Conservation (phyloP, 805 yeast genomes). For the Ogataea allantospora region DNA sequence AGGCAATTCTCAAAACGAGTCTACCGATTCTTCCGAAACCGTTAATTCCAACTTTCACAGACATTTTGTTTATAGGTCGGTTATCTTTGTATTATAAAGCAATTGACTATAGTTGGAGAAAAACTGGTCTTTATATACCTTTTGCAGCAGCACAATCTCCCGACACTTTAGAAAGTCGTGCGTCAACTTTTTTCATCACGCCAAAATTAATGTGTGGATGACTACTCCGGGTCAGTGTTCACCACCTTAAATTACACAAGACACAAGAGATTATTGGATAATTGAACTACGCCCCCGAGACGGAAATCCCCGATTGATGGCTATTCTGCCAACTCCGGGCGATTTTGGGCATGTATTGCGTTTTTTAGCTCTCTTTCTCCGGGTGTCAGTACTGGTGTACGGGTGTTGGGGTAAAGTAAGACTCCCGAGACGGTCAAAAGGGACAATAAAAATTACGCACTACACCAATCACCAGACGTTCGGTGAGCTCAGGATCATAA, state of each 20-base stretch:
- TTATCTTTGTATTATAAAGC: slow-evolving; percentile 7
- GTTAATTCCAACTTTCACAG: slow-evolving; percentile 81
- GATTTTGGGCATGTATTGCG: background rate
- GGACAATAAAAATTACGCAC: background rate
- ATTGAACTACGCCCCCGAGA: no score
- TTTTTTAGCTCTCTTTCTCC: background rate
- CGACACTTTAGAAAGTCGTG: slow-evolving; percentile 12
- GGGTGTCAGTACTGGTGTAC: slow-evolving; percentile 5
- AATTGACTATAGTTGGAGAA: slow-evolving; percentile 4
- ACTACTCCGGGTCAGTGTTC: slow-evolving; percentile 22
- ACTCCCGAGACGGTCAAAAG: slow-evolving; percentile 8
- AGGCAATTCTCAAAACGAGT: slow-evolving; percentile 81
- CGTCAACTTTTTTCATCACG: slow-evolving; percentile 13
- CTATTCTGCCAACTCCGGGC: slow-evolving; percentile 1
- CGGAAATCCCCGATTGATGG: background rate
- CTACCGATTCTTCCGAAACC: slow-evolving; percentile 96
- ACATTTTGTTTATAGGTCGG: slow-evolving; percentile 36
- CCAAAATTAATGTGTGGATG: slow-evolving; percentile 15
- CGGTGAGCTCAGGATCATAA: no score
- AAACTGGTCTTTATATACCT: slow-evolving; percentile 16
- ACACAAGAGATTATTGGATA: background rate
- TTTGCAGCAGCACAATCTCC: slow-evolving; percentile 13
- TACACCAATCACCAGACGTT: slow-evolving; percentile 3
- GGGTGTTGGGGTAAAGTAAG: slow-evolving; percentile 4
- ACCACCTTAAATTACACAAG: slow-evolving; percentile 7